Evolutionary conservation across 208 protist species (phyloP).

Genomic region (Trypanosomatidae sp.): DNA sequence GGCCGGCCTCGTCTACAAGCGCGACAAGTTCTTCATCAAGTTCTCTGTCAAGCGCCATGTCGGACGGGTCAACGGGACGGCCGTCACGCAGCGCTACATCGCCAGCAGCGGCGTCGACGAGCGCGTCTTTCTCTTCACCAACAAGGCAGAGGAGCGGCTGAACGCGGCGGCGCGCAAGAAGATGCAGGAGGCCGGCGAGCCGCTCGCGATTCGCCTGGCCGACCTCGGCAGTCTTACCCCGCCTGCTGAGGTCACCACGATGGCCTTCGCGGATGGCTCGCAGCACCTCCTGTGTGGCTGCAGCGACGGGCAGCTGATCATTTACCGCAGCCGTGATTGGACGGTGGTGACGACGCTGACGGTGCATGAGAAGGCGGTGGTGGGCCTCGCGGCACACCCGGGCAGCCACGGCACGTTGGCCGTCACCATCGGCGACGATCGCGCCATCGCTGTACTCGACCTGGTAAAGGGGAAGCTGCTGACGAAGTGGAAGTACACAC

Average conservation of each 20-base stretch:
- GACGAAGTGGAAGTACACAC: constrained; percentile 86
- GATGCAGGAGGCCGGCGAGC: constrained; percentile 38
- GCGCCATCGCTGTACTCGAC: constrained; percentile 65
- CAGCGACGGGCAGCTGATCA: constrained; percentile 56
- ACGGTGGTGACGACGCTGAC: constrained; percentile 29
- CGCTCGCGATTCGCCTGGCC: constrained; percentile 45
- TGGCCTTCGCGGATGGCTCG: constrained; percentile 40
- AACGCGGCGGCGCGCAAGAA: constrained; percentile 25
- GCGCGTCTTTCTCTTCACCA: constrained; percentile 77
- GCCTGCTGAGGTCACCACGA: constrained; percentile 44
- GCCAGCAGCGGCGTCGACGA: constrained; percentile 72
- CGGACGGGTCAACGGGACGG: constrained; percentile 45
- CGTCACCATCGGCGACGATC: constrained; percentile 61
- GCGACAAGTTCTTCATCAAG: constrained; percentile 59
- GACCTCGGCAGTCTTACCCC: constrained; percentile 68
- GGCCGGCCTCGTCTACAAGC: constrained; percentile 55
- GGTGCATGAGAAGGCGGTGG: constrained; percentile 58
- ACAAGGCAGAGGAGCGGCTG: constrained; percentile 51
- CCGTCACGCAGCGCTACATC: constrained; percentile 48
- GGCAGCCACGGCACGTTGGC: constrained; percentile 43
- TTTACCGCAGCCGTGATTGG: constrained; percentile 79
- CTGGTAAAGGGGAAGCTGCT: constrained; percentile 49
- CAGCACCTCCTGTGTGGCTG: constrained; percentile 66
- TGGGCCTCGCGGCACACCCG: constrained; percentile 54
- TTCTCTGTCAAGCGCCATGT: constrained; percentile 80